phyloP scores from a whole-genome alignment of 345 rosid species.

The Diplotaxis tenuifolia region DNA sequence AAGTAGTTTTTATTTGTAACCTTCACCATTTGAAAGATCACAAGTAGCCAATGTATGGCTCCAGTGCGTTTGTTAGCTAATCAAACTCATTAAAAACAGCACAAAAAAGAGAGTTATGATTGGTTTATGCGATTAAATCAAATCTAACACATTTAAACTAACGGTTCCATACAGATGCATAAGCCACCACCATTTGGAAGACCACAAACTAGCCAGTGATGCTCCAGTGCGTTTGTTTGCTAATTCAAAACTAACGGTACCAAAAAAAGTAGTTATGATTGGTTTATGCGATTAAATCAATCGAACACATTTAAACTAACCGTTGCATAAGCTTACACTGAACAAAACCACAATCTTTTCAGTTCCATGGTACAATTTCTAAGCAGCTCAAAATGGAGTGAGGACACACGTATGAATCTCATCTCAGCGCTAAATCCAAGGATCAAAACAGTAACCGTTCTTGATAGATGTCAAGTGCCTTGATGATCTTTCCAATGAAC shows the following conservation, averaged over 20 bases:
- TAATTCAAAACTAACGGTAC: constrained; percentile 9
- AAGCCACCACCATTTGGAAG: constrained; percentile 22
- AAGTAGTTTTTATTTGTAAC: constrained; percentile 5
- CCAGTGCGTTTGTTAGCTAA: constrained; percentile 35
- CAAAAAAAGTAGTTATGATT: background rate
- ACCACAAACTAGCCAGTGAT: constrained; percentile 5
- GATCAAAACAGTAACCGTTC: constrained; percentile 61
- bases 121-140: no score
- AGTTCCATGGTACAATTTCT: background rate
- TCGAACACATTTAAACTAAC: background rate
- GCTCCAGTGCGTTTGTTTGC: constrained; percentile 33
- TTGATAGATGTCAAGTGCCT: constrained; percentile 74
- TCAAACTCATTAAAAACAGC: background rate
- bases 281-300: no score
- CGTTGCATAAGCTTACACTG: constrained; percentile 13
- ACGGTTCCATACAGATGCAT: constrained; percentile 19
- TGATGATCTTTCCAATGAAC: constrained; percentile 63
- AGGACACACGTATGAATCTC: constrained; percentile 8
- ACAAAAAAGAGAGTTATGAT: background rate
- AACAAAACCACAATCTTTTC: constrained; percentile 6
- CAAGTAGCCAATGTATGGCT: constrained; percentile 4
- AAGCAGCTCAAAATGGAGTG: constrained; percentile 17
- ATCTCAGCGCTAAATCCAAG: background rate
- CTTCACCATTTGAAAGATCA: constrained; percentile 19
- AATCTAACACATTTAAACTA: background rate